These are phyloP conservation scores for Coniferiporia sulphurascens DNA, from an alignment of 1,284 basidiomycete species.

Conservation along the genomic window DNA sequence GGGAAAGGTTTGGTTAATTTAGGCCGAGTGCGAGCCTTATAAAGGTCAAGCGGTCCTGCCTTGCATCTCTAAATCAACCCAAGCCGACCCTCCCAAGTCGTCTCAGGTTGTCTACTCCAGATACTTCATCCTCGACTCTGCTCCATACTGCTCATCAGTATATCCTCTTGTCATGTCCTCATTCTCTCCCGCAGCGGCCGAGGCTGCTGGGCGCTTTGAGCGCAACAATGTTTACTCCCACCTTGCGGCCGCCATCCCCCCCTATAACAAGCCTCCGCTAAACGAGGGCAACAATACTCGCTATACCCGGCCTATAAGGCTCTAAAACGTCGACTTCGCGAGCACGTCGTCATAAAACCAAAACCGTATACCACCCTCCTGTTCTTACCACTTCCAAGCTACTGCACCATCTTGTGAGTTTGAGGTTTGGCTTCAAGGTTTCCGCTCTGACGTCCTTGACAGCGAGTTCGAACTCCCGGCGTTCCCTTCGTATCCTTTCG, in stretches of 20 bases:
- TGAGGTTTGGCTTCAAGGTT: too few species aligned
- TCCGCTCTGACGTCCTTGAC: too few species aligned
- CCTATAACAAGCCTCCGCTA: neutral
- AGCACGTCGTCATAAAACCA: neutral
- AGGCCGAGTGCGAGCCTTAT: neutral
- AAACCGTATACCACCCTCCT: too few species aligned
- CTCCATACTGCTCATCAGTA: neutral
- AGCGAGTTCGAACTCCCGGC: too few species aligned
- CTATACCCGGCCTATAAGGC: neutral
- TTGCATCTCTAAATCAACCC: neutral
- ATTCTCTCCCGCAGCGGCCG: neutral
- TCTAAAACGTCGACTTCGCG: neutral
- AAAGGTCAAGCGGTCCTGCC: neutral
- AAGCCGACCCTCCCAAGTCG: neutral
- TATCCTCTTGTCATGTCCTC: neutral
- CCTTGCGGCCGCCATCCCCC: constrained; percentile 18
- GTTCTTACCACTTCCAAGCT: too few species aligned
- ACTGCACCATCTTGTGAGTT: too few species aligned
- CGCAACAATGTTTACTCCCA: constrained; percentile 3
- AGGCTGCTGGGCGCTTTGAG: constrained; percentile 3
- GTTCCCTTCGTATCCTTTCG: too few species aligned
- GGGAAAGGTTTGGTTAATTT: neutral
- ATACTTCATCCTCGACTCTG: neutral
- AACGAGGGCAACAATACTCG: neutral
- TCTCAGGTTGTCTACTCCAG: neutral